Percentiles rank a stretch among this genome's conserved stretches.
These are phyloP conservation scores for Craspedostauros australis DNA, from an alignment of 108 stramenopile species.

Conservation along the genomic window DNA sequence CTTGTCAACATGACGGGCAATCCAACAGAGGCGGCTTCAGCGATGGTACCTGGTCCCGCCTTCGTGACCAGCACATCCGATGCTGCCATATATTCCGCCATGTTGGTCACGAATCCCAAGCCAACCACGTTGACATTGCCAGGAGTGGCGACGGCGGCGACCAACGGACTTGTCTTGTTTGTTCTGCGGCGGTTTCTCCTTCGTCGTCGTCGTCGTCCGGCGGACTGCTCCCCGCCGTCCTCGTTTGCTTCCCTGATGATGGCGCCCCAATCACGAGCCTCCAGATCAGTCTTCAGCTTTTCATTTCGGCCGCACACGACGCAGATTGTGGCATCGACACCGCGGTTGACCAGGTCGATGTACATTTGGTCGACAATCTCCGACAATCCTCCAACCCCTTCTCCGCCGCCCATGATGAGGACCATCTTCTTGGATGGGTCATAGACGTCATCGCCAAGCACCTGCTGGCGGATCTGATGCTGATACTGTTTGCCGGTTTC, in stretches of 20 bases:
- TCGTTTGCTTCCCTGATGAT: slow-evolving; percentile 5
- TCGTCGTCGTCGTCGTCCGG: neutral
- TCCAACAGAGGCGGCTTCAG: slow-evolving; percentile 89
- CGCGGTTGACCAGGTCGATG: slow-evolving; percentile 32
- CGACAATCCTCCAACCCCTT: slow-evolving; percentile 82
- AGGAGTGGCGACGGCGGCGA: slow-evolving; percentile 5
- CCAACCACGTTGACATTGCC: slow-evolving; percentile 71
- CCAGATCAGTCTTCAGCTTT: slow-evolving; percentile 54
- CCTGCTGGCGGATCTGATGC: slow-evolving; percentile 23
- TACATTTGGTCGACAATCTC: slow-evolving; percentile 78
- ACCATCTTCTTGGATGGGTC: slow-evolving; percentile 69
- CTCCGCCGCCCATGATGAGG: slow-evolving; percentile 94
- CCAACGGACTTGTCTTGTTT: slow-evolving; percentile 1
- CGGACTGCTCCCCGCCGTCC: neutral
- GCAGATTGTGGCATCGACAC: slow-evolving; percentile 80
- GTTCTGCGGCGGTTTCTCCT: slow-evolving; percentile 5
- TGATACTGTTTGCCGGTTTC: slow-evolving; percentile 46
- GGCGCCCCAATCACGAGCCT: slow-evolving; percentile 58
- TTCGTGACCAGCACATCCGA: slow-evolving; percentile 90
- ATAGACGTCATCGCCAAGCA: slow-evolving; percentile 54
- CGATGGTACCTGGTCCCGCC: slow-evolving; percentile 98
- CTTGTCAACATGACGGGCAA: slow-evolving; percentile 90
- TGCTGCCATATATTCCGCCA: slow-evolving; percentile 96
- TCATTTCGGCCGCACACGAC: slow-evolving; percentile 94
- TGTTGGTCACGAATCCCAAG: slow-evolving; percentile 90